phyloP scores from a whole-genome alignment of 805 yeast genomes.

The Zygotorulaspora sp. region DNA sequence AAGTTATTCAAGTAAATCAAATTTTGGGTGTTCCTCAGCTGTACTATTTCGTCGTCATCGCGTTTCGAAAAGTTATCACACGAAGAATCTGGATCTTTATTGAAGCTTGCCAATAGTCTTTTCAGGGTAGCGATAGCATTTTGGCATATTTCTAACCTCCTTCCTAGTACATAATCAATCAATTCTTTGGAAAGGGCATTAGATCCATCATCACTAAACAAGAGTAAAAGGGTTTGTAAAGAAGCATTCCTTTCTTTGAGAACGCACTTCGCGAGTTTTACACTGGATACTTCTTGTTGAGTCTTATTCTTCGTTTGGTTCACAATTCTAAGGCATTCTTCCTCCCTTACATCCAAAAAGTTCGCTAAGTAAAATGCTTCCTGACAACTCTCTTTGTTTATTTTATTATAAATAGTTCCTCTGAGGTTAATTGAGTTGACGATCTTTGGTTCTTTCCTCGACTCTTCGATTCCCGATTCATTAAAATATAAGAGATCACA shows the following conservation, averaged over 20 bases:
- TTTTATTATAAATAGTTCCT: conserved; percentile 37
- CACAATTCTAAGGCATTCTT: conserved; percentile 49
- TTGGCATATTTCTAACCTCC: conserved; percentile 22
- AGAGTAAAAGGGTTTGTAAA: conserved; percentile 38
- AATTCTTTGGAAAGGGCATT: conserved; percentile 25
- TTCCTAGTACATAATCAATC: conserved; percentile 17
- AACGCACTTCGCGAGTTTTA: conserved; percentile 38
- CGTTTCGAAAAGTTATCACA: conserved; percentile 7
- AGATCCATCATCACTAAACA: conserved; percentile 26
- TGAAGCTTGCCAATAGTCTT: conserved; percentile 6
- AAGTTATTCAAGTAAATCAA: conserved; percentile 36
- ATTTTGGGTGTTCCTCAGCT: conserved; percentile 26
- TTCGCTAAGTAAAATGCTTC: conserved; percentile 41
- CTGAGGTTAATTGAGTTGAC: conserved; percentile 35
- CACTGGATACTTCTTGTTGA: conserved; percentile 30
- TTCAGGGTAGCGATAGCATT: conserved; percentile 20
- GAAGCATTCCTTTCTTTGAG: conserved; percentile 50
- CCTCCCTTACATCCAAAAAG: conserved; percentile 37
- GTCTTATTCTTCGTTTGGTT: conserved; percentile 38
- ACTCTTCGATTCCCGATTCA: background rate
- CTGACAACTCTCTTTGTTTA: conserved; percentile 35
- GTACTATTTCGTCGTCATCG: conserved; percentile 15
- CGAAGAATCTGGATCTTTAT: conserved; percentile 1
- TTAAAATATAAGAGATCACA: conserved; percentile 13
- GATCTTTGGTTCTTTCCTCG: conserved; percentile 1